Evolutionary conservation across 1,284 basidiomycete species (phyloP).

Genomic region (Apiotrichum akiyoshidainum): DNA sequence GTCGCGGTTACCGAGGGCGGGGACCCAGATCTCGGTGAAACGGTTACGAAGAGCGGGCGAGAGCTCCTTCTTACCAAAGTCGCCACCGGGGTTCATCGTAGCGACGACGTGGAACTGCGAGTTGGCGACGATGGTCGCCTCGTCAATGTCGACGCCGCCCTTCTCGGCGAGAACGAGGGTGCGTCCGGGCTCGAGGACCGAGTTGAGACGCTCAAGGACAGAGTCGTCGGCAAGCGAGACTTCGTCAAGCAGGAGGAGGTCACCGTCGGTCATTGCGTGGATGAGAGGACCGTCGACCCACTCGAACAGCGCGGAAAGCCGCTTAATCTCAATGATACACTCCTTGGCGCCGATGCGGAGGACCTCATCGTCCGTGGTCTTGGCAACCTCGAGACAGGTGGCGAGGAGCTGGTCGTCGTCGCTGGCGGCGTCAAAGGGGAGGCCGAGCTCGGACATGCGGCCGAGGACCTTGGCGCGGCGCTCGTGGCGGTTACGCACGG

Average conservation of each 20-base stretch:
- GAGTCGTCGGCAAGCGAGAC: conserved; percentile 98
- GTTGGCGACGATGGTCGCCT: conserved; percentile 65
- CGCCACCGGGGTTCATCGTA: conserved; percentile 99
- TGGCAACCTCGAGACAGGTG: conserved; percentile 7
- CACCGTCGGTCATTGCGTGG: conserved; percentile 82
- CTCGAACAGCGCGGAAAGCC: conserved; percentile 74
- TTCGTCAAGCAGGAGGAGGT: conserved; percentile 90
- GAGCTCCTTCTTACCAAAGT: conserved; percentile 98
- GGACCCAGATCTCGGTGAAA: conserved; percentile 99
- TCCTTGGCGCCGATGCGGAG: conserved; percentile 16
- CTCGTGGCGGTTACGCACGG: conserved; percentile 73
- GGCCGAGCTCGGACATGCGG: conserved; percentile 38
- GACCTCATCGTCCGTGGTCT: conserved; percentile 12
- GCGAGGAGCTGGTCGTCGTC: conserved; percentile 34
- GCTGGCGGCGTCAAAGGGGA: conserved; percentile 18
- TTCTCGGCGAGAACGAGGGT: conserved; percentile 91
- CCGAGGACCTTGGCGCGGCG: conserved; percentile 46
- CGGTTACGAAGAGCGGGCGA: conserved; percentile 95
- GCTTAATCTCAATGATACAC: conserved; percentile 49
- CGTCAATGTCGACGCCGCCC: conserved; percentile 70
- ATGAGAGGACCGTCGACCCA: conserved; percentile 96
- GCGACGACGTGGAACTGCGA: conserved; percentile 83
- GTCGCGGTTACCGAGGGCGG: conserved; percentile 68
- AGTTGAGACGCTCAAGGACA: conserved; percentile 94
- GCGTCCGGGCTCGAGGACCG: conserved; percentile 86